phyloP scores from a whole-genome alignment of 2,329 filamentous ascomycete species.

The Dactylellina parvicollis region DNA sequence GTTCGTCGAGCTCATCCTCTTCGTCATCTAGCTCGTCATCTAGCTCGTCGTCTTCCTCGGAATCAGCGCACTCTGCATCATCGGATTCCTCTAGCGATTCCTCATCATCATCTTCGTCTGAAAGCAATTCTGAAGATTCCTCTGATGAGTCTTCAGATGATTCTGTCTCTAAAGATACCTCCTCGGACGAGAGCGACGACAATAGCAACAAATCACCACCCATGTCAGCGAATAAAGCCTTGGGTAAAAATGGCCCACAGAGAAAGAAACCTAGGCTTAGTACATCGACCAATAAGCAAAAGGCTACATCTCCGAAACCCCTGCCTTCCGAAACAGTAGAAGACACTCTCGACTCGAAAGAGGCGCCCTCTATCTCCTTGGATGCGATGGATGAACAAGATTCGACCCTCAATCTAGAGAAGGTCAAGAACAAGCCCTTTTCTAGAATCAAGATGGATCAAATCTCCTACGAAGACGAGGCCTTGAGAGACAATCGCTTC shows the following conservation, averaged over 20 bases:
- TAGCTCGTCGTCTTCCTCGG: slow-evolving; percentile 56
- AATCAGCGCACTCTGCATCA: slow-evolving; percentile 36
- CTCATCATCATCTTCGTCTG: slow-evolving; percentile 54
- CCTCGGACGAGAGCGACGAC: slow-evolving; percentile 58
- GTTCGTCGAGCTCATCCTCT: slow-evolving; percentile 60
- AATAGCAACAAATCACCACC: slow-evolving; percentile 26
- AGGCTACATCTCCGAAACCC: slow-evolving; percentile 56
- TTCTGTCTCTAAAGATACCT: slow-evolving; percentile 62
- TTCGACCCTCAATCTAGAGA: slow-evolving; percentile 7
- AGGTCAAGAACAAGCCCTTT: slow-evolving; percentile 67
- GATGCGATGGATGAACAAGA: neutral
- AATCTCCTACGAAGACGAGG: slow-evolving; percentile 55
- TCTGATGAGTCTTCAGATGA: slow-evolving; percentile 61
- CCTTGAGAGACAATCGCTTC: slow-evolving; percentile 72
- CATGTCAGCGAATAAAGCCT: slow-evolving; percentile 51
- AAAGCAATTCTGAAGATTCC: slow-evolving; percentile 55
- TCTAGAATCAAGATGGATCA: slow-evolving; percentile 70
- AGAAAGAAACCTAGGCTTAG: slow-evolving; percentile 61
- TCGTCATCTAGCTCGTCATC: slow-evolving; percentile 59
- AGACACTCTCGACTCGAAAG: slow-evolving; percentile 59
- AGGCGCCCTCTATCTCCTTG: neutral
- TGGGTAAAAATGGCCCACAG: slow-evolving; percentile 57
- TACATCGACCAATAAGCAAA: slow-evolving; percentile 56
- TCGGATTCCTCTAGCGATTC: slow-evolving; percentile 55
- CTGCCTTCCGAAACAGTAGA: slow-evolving; percentile 66